Evolutionary conservation across 2,329 filamentous ascomycete species (phyloP).

Genomic region (Stachybotrys elegans): DNA sequence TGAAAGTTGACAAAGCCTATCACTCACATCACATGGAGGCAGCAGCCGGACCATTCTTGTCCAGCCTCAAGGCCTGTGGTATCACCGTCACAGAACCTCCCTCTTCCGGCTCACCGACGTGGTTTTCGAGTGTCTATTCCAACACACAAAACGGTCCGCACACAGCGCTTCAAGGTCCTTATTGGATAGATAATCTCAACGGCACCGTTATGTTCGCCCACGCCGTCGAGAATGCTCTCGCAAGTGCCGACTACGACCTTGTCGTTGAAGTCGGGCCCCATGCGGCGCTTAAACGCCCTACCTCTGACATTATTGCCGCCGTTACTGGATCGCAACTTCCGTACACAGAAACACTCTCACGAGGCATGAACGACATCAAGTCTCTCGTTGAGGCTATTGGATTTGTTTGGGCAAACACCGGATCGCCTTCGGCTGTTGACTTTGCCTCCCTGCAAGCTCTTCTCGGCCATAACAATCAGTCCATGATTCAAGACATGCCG

Average conservation of each 20-base stretch:
- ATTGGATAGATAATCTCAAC: not conserved
- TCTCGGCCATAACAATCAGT: not conserved
- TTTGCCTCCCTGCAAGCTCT: not conserved
- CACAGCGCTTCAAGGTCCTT: too few species aligned
- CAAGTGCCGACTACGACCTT: not conserved
- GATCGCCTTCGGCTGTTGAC: not conserved
- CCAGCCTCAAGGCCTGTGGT: too few species aligned
- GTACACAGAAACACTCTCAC: not conserved
- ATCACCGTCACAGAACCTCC: too few species aligned
- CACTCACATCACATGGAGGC: not conserved
- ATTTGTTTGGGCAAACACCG: not conserved
- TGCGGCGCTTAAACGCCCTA: not conserved
- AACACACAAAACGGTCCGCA: not conserved
- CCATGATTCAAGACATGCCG: not conserved
- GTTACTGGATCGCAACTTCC: not conserved
- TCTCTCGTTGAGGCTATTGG: not conserved
- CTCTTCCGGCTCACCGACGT: not conserved
- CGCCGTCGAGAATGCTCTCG: not conserved
- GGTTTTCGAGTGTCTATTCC: not conserved
- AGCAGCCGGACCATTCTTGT: not conserved
- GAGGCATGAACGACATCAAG: not conserved
- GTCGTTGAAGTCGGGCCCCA: not conserved
- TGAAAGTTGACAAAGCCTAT: slow-evolving; percentile 25
- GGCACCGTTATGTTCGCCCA: not conserved
- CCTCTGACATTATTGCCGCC: not conserved